Evolutionary conservation across 2,329 filamentous ascomycete species (phyloP).

Genomic region (Tolypocladium endophyticum): DNA sequence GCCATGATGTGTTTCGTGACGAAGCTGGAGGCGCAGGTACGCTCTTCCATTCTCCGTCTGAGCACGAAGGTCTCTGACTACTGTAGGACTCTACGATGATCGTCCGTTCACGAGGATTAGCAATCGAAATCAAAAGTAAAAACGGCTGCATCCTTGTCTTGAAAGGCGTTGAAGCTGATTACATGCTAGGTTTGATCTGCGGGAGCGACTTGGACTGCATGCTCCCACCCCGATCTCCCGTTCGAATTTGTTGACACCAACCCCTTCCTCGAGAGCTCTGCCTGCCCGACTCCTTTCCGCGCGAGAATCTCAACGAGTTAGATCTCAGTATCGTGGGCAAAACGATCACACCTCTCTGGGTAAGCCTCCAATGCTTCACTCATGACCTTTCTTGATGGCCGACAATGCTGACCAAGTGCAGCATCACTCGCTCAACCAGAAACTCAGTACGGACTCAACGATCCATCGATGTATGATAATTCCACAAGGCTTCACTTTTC

Average conservation of each 20-base stretch:
- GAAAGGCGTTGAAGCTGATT: constrained; percentile 2
- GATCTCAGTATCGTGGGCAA: constrained; percentile 8
- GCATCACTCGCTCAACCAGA: constrained; percentile 16
- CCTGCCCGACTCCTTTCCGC: constrained; percentile 12
- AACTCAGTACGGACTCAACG: constrained; percentile 16
- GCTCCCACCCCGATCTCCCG: constrained; percentile 25
- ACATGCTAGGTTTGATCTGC: constrained; percentile 18
- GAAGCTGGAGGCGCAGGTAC: constrained; percentile 15
- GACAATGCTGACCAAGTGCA: constrained; percentile 4
- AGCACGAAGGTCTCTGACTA: constrained; percentile 8
- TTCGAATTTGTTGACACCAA: constrained; percentile 26
- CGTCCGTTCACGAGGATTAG: constrained; percentile 10
- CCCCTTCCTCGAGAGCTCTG: constrained; percentile 17
- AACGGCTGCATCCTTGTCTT: background rate
- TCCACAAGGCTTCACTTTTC: constrained; percentile 18
- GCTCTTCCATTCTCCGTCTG: background rate
- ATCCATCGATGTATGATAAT: constrained; percentile 18
- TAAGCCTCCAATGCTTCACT: background rate
- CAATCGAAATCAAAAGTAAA: constrained; percentile 15
- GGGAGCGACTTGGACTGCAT: constrained; percentile 22
- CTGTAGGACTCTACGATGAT: constrained; percentile 12
- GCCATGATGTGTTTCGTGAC: constrained; percentile 20
- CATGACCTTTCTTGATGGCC: no score
- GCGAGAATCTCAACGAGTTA: constrained; percentile 11
- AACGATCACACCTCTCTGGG: constrained; percentile 4